Conservation (phyloP, 2,329 filamentous ascomycete species). For the Colletotrichum plurivorum region DNA sequence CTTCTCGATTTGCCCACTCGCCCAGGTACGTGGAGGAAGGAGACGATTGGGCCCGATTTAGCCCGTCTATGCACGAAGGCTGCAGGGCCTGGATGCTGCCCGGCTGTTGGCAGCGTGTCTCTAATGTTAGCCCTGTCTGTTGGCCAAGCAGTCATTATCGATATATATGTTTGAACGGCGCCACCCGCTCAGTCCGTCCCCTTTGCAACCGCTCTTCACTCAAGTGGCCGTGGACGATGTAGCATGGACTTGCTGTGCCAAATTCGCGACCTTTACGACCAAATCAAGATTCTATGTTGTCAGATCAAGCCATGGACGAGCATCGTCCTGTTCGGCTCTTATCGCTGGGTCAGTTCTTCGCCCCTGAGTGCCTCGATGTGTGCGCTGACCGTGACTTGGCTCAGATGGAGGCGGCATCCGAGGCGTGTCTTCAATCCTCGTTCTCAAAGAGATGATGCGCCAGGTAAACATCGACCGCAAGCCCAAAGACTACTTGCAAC, state of each 20-base stretch:
- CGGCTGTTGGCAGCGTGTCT: no score
- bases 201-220: background rate
- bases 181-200: slow-evolving; percentile 2
- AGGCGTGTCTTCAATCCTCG: slow-evolving; percentile 34
- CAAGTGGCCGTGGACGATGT: background rate
- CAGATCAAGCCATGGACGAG: background rate
- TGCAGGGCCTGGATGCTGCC: no score
- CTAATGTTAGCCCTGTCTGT: no score
- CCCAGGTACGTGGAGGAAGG: no score
- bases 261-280: no score
- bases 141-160: no score
- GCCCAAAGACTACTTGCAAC: slow-evolving; percentile 26
- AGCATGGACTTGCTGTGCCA: no score
- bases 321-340: slow-evolving; percentile 27
- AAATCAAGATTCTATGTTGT: background rate
- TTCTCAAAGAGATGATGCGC: slow-evolving; percentile 40
- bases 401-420: slow-evolving; percentile 40
- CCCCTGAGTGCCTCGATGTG: no score
- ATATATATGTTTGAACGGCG: background rate
- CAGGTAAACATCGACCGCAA: slow-evolving; percentile 28
- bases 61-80: no score
- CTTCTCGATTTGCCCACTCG: no score
- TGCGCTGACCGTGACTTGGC: background rate
- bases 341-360: slow-evolving; percentile 13
- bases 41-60: no score